phyloP scores from a whole-genome alignment of 2,329 filamentous ascomycete species.

The Curvularia sp. region DNA sequence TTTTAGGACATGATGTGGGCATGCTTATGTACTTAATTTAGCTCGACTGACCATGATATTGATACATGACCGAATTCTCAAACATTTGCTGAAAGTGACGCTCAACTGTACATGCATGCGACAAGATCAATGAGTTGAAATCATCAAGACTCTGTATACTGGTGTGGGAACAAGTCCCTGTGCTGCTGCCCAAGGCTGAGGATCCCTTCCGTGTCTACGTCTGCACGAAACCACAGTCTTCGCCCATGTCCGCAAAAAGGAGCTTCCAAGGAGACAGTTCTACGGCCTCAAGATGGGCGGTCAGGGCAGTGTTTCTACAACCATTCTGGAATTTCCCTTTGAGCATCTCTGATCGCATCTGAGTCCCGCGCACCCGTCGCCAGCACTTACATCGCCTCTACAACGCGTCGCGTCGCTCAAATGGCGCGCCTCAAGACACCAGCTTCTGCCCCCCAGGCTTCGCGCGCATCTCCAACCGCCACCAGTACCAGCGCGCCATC shows the following conservation, averaged over 20 bases:
- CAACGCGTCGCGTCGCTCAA: neutral
- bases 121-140: no score
- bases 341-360: neutral
- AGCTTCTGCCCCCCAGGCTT: neutral
- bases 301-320: neutral
- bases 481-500: constrained; percentile 7
- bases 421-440: constrained; percentile 14
- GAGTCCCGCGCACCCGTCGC: neutral
- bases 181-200: no score
- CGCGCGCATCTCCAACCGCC: neutral
- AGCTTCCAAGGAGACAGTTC: neutral
- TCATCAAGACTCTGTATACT: no score
- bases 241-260: neutral
- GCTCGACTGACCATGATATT: no score
- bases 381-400: neutral
- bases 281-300: neutral
- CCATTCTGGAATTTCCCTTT: neutral
- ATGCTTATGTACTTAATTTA: no score
- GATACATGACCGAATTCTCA: no score
- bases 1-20: no score
- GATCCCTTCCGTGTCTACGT: neutral
- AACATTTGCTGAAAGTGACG: no score
- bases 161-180: no score
- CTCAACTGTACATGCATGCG: no score
- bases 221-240: neutral